Percentiles rank a stretch among this genome's conserved stretches.
Evolutionary conservation across 1,284 basidiomycete species (phyloP).

Genomic region (Amylostereum areolatum): DNA sequence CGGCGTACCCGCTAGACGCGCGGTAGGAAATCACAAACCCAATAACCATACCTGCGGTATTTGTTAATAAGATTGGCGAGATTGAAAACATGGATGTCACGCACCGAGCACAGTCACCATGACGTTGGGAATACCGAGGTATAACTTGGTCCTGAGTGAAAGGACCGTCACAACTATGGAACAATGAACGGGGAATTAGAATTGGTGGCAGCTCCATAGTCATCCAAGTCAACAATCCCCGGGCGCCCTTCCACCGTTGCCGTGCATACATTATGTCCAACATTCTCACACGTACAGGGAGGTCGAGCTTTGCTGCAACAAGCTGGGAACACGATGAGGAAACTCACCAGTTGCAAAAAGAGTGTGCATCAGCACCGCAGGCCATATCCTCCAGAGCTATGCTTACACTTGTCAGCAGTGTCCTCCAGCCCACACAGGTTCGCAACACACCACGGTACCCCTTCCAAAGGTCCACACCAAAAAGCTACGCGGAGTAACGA

Average conservation of each 20-base stretch:
- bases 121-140: too few species aligned
- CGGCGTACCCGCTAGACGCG: conserved; percentile 46
- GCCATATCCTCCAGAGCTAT: conserved; percentile 64
- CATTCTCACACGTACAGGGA: conserved; percentile 22
- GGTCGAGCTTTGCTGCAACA: background rate
- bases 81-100: too few species aligned
- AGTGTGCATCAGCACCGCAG: conserved; percentile 56
- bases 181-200: too few species aligned
- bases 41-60: conserved; percentile 53
- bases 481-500: conserved; percentile 23
- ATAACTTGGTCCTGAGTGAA: too few species aligned
- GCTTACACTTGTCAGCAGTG: conserved; percentile 8
- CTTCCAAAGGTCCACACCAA: conserved; percentile 56
- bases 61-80: background rate
- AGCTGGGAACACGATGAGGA: background rate
- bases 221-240: conserved; percentile 39
- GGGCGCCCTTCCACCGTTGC: conserved; percentile 46
- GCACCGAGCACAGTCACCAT: too few species aligned
- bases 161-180: too few species aligned
- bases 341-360: conserved; percentile 44
- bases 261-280: conserved; percentile 38
- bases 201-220: too few species aligned
- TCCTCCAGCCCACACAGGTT: conserved; percentile 5
- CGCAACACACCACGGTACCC: conserved; percentile 42
- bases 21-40: conserved; percentile 69